Percentiles rank a stretch among this genome's conserved stretches.
These are phyloP conservation scores for Chrysanthemum lavandulifolium DNA, from an alignment of 129 eudicot species.

Conservation along the genomic window DNA sequence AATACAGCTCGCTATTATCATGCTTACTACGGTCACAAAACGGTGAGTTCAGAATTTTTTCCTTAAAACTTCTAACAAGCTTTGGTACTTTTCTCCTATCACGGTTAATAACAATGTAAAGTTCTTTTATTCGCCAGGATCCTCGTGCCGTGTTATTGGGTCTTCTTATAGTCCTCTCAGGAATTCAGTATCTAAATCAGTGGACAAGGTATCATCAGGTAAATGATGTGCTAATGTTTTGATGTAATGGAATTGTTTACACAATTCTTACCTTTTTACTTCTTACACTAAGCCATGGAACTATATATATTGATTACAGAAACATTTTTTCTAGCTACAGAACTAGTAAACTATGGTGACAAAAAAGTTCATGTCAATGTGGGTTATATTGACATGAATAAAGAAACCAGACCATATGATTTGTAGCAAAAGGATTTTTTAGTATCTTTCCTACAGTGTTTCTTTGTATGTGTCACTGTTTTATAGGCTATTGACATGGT, in stretches of 20 bases:
- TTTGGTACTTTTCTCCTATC: constrained; percentile 1
- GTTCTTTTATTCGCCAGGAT: constrained; percentile 51
- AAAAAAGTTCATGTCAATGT: background rate
- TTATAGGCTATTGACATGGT: constrained; percentile 94
- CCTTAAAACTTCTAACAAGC: constrained; percentile 6
- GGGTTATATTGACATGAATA: constrained; percentile 7
- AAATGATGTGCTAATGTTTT: constrained; percentile 24
- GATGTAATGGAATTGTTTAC: background rate
- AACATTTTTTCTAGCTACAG: constrained; percentile 12
- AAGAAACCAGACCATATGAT: background rate
- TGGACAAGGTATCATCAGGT: constrained; percentile 98
- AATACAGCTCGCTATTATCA: constrained; percentile 90
- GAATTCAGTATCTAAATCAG: constrained; percentile 86
- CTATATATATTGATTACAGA: background rate
- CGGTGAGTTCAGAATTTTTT: constrained; percentile 44
- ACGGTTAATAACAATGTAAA: background rate
- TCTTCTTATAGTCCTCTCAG: constrained; percentile 83
- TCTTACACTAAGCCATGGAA: background rate
- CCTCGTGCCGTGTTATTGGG: constrained; percentile 95
- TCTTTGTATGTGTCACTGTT: constrained; percentile 5
- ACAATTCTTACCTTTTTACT: background rate
- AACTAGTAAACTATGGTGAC: background rate
- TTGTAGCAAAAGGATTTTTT: background rate
- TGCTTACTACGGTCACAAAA: constrained; percentile 92
- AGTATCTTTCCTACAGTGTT: constrained; percentile 4